Evolutionary conservation across 768 basidiomycete genomes (phyloP).

Genomic region (Psilocybe subaeruginosa): DNA sequence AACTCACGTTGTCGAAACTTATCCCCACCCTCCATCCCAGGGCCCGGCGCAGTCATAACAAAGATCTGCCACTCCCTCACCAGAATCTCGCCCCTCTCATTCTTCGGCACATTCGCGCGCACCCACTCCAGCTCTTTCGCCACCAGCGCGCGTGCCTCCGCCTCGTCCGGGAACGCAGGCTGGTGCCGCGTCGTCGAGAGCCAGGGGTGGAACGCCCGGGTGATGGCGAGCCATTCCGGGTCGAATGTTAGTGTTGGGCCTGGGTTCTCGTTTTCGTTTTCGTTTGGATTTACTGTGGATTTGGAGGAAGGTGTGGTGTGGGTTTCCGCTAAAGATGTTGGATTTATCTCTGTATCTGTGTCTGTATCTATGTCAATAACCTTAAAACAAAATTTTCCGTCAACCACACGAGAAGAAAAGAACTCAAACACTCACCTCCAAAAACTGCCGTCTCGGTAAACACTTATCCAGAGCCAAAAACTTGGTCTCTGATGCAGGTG

Average conservation of each 20-base stretch:
- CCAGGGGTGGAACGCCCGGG: slow-evolving; percentile 81
- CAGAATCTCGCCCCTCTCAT: slow-evolving; percentile 35
- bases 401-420: neutral
- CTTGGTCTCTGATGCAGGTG: slow-evolving; percentile 49
- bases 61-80: slow-evolving; percentile 71
- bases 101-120: slow-evolving; percentile 47
- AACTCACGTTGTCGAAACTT: slow-evolving; percentile 38
- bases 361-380: slow-evolving; percentile 60
- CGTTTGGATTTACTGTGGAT: neutral
- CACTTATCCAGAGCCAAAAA: slow-evolving; percentile 96
- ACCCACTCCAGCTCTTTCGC: slow-evolving; percentile 71
- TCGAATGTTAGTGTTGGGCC: slow-evolving; percentile 66
- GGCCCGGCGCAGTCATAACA: slow-evolving; percentile 63
- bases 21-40: slow-evolving; percentile 38
- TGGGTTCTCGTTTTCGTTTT: no score
- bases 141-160: slow-evolving; percentile 55
- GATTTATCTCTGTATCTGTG: slow-evolving; percentile 5
- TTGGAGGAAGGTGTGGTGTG: neutral
- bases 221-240: slow-evolving; percentile 93
- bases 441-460: slow-evolving; percentile 70
- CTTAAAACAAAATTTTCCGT: slow-evolving; percentile 38
- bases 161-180: slow-evolving; percentile 60
- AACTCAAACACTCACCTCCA: slow-evolving; percentile 60
- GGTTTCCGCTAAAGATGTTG: slow-evolving; percentile 4
- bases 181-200: slow-evolving; percentile 60